phyloP scores from a whole-genome alignment of 2,329 filamentous ascomycete genomes.

The Pseudogymnoascus sp. region DNA sequence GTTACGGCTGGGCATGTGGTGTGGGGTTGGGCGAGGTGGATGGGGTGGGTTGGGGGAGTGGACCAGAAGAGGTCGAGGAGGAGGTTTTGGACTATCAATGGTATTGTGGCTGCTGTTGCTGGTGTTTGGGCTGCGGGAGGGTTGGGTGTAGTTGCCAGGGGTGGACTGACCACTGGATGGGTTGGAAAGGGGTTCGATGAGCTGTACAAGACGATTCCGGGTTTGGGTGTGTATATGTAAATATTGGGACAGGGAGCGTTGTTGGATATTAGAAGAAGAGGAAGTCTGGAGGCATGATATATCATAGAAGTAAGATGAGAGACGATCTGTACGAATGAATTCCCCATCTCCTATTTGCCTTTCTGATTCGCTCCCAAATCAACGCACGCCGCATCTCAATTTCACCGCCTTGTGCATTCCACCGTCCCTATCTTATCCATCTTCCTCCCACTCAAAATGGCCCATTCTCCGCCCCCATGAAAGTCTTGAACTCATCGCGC shows the following conservation, averaged over 20 bases:
- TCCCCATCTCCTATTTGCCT: neutral
- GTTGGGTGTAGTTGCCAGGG: slow-evolving; percentile 68
- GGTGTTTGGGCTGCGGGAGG: slow-evolving; percentile 76
- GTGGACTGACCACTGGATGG: slow-evolving; percentile 67
- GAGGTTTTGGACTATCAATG: slow-evolving; percentile 67
- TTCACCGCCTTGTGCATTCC: neutral
- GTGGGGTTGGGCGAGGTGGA: slow-evolving; percentile 81
- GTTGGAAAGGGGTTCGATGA: slow-evolving; percentile 72
- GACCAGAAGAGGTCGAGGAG: slow-evolving; percentile 51
- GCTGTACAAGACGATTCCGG: slow-evolving; percentile 55
- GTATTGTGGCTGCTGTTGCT: slow-evolving; percentile 48
- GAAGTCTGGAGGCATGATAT: neutral
- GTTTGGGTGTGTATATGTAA: slow-evolving; percentile 46
- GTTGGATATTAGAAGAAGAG: neutral
- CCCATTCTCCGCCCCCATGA: neutral
- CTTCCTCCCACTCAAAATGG: neutral
- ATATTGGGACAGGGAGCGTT: neutral
- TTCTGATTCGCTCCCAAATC: neutral
- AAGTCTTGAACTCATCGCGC: neutral
- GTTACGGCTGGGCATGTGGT: slow-evolving; percentile 73
- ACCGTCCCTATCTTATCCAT: neutral
- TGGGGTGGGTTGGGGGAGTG: slow-evolving; percentile 46
- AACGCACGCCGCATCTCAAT: neutral
- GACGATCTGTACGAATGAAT: neutral
- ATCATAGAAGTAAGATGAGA: neutral